phyloP scores from a whole-genome alignment of 78 protist species.

The Protostelium mycophagum region DNA sequence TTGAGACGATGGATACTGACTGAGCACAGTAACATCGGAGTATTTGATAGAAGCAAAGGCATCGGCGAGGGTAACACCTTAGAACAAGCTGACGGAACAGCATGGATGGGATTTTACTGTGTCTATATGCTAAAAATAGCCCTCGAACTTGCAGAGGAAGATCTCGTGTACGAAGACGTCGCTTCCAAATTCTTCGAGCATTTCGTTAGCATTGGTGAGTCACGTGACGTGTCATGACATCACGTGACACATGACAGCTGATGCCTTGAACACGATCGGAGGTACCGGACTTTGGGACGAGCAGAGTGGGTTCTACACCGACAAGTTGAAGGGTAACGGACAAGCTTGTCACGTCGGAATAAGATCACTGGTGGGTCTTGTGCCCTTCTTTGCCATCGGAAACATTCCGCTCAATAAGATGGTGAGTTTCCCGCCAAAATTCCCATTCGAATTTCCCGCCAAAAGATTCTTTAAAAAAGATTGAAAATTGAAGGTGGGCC shows the following conservation, averaged over 20 bases:
- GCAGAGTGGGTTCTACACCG: slow-evolving; percentile 67
- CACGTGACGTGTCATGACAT: neutral
- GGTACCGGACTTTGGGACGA: slow-evolving; percentile 67
- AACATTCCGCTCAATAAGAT: neutral
- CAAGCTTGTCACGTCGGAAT: neutral
- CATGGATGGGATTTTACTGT: slow-evolving; percentile 81
- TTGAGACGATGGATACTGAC: no score
- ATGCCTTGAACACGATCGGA: slow-evolving; percentile 23
- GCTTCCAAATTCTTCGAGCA: slow-evolving; percentile 81
- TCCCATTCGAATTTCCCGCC: slow-evolving; percentile 20
- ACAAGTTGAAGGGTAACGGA: slow-evolving; percentile 5
- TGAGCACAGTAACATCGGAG: slow-evolving; percentile 63
- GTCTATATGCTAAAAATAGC: slow-evolving; percentile 70
- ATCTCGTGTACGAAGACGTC: slow-evolving; percentile 51
- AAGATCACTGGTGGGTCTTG: slow-evolving; percentile 46
- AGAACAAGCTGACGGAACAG: slow-evolving; percentile 75
- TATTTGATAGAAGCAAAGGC: slow-evolving; percentile 61
- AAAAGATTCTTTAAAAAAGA: no score
- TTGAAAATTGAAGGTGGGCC: no score
- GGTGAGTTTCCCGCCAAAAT: neutral
- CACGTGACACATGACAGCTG: slow-evolving; percentile 4
- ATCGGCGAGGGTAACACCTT: slow-evolving; percentile 28
- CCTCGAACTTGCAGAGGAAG: slow-evolving; percentile 57
- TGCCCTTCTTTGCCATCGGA: slow-evolving; percentile 18
- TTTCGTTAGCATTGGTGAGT: slow-evolving; percentile 36